These are phyloP conservation scores for Mycena amicta DNA, from an alignment of 768 basidiomycete genomes.

Conservation along the genomic window DNA sequence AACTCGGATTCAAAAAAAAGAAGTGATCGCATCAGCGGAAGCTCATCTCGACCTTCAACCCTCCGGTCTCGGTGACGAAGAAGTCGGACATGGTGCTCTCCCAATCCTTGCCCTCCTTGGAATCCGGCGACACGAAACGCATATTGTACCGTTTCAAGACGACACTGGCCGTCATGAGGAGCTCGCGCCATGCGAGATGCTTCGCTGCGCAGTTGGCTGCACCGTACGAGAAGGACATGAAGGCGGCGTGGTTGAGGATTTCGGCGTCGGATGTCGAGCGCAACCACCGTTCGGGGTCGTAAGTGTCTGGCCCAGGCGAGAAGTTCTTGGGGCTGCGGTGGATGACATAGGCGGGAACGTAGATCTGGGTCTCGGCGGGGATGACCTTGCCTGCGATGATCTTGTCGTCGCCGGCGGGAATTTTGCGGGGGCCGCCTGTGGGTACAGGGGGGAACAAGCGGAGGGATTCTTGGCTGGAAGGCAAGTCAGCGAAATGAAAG, in stretches of 20 bases:
- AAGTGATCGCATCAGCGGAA: neutral
- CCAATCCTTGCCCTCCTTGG: neutral
- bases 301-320: slow-evolving; percentile 39
- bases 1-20: neutral
- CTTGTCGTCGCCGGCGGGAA: slow-evolving; percentile 34
- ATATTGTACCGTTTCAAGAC: slow-evolving; percentile 40
- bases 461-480: slow-evolving; percentile 41
- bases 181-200: slow-evolving; percentile 40
- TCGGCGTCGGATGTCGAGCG: slow-evolving; percentile 9
- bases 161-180: slow-evolving; percentile 34
- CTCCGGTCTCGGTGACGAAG: neutral
- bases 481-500: neutral
- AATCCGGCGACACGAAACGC: slow-evolving; percentile 24
- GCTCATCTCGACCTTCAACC: neutral
- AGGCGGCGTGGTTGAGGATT: slow-evolving; percentile 33
- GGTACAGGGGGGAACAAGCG: slow-evolving; percentile 42
- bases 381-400: slow-evolving; percentile 36
- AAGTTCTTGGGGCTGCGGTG: slow-evolving; percentile 45
- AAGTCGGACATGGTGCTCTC: neutral
- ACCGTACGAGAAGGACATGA: slow-evolving; percentile 45
- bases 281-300: slow-evolving; percentile 48
- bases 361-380: slow-evolving; percentile 37
- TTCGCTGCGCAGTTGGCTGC: slow-evolving; percentile 47
- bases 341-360: slow-evolving; percentile 39
- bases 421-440: slow-evolving; percentile 22